Conservation (phyloP, 164 flowering plant species). For the Magnolia changhungtana region DNA sequence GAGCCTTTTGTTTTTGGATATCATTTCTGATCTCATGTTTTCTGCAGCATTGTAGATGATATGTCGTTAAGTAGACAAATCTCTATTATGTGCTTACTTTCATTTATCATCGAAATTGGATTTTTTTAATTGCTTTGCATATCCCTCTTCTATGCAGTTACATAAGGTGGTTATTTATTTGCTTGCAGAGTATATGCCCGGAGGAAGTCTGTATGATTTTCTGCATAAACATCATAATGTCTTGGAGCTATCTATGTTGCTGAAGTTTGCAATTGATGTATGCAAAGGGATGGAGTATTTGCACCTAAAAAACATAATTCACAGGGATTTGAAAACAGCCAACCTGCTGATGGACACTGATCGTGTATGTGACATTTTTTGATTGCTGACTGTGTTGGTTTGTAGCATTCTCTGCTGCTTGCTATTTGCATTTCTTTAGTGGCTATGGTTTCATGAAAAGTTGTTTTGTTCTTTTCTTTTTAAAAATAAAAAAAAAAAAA, state of each 20-base stretch:
- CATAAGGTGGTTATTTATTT: conserved; percentile 9
- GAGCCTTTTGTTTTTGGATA: no score
- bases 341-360: conserved; percentile 80
- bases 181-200: conserved; percentile 88
- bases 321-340: conserved; percentile 95
- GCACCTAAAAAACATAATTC: conserved; percentile 80
- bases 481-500: no score
- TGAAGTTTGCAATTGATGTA: conserved; percentile 83
- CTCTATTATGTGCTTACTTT: no score
- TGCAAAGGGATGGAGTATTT: conserved; percentile 95
- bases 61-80: no score
- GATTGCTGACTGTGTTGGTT: not conserved
- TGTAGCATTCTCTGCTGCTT: not conserved
- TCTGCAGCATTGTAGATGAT: no score
- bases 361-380: conserved; percentile 14
- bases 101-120: no score
- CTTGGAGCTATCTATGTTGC: conserved; percentile 56
- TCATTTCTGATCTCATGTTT: no score
- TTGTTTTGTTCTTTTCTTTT: no score
- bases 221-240: conserved; percentile 64
- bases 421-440: not conserved
- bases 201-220: conserved; percentile 89
- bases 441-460: no score
- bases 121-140: no score
- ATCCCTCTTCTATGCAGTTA: no score